Evolutionary conservation across 371 early-diverging fungal species (phyloP).

Genomic region (Lichtheimia ramosa): DNA sequence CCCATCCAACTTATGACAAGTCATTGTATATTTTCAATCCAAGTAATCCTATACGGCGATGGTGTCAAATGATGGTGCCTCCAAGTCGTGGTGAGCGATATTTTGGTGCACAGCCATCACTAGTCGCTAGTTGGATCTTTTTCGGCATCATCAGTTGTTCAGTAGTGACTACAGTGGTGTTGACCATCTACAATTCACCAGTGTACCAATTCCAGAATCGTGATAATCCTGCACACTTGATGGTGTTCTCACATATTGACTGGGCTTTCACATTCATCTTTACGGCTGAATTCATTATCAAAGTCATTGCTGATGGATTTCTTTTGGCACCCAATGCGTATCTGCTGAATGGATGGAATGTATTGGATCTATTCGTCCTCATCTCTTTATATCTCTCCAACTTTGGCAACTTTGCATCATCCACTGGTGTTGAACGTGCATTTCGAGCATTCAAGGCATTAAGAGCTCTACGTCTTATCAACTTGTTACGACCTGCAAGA

Average conservation of each 20-base stretch:
- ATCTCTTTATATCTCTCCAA: conserved; percentile 57
- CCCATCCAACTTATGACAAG: conserved; percentile 66
- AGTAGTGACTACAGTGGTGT: conserved; percentile 50
- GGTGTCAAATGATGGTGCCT: conserved; percentile 58
- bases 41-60: conserved; percentile 50
- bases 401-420: conserved; percentile 42
- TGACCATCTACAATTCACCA: conserved; percentile 60
- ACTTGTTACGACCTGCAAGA: conserved; percentile 54
- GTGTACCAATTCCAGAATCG: conserved; percentile 53
- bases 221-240: conserved; percentile 16
- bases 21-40: conserved; percentile 58
- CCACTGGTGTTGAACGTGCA: conserved; percentile 55
- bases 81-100: conserved; percentile 56
- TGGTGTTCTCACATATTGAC: conserved; percentile 36
- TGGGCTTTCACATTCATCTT: conserved; percentile 58
- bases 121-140: conserved; percentile 43
- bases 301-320: conserved; percentile 68
- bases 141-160: conserved; percentile 44
- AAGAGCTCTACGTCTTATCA: conserved; percentile 65
- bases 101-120: conserved; percentile 50
- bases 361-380: conserved; percentile 67
- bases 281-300: conserved; percentile 60
- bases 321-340: conserved; percentile 69
- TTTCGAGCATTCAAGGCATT: conserved; percentile 68
- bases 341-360: conserved; percentile 63